A percentile compares a stretch with the other conserved stretches of the same genome.
phyloP scores from a whole-genome alignment of 2,329 filamentous ascomycete species.

The Scleromitrula shiraiana region DNA sequence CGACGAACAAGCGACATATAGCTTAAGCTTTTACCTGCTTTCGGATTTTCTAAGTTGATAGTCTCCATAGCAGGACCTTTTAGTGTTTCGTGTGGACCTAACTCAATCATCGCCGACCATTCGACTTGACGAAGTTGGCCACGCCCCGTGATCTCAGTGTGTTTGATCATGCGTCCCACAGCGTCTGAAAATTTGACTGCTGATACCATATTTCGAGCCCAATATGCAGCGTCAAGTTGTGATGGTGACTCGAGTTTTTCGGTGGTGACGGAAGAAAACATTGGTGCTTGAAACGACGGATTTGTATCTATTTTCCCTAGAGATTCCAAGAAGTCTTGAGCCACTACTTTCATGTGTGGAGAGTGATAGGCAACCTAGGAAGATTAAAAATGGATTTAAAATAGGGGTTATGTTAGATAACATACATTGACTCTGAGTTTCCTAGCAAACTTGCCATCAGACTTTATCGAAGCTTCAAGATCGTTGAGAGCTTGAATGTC shows the following conservation, averaged over 20 bases:
- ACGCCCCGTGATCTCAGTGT: not conserved
- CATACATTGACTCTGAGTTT: conserved; percentile 9
- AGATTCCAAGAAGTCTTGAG: conserved; percentile 17
- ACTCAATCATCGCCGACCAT: not conserved
- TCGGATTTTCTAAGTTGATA: not conserved
- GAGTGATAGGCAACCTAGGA: conserved; percentile 33
- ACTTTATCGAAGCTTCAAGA: conserved; percentile 13
- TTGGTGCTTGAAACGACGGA: not conserved
- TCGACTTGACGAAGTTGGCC: not conserved
- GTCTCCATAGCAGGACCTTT: conserved; percentile 1
- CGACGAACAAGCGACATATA: not conserved
- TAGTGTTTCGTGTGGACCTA: conserved; percentile 15
- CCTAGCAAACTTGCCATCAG: conserved; percentile 14
- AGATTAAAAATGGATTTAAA: not conserved
- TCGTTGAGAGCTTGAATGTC: conserved; percentile 10
- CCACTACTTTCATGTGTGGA: conserved; percentile 26
- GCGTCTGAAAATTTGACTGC: conserved; percentile 26
- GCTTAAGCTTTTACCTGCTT: not conserved
- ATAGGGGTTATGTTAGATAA: too few species aligned
- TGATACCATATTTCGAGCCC: conserved; percentile 37
- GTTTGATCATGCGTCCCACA: not conserved
- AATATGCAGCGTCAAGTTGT: conserved; percentile 33
- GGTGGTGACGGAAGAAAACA: not conserved
- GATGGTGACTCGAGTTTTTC: not conserved
- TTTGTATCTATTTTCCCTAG: not conserved